Percentiles rank a stretch among this genome's conserved stretches.
These are phyloP conservation scores for Pholiota molesta DNA, from an alignment of 768 basidiomycete species.

Conservation along the genomic window DNA sequence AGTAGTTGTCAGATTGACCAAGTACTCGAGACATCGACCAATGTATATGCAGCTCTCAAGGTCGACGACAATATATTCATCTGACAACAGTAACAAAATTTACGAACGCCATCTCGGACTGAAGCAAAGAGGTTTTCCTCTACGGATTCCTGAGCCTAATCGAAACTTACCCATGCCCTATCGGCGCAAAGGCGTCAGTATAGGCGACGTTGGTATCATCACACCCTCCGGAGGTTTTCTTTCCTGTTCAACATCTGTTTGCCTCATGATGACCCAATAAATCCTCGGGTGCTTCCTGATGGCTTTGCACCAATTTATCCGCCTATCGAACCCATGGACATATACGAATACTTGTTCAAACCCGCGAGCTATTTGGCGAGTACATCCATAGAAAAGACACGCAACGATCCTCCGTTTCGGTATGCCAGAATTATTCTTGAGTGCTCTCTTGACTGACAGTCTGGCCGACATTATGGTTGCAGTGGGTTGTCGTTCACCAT, in stretches of 20 bases:
- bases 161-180: slow-evolving; percentile 13
- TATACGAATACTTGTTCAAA: slow-evolving; percentile 12
- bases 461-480: background rate
- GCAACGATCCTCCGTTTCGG: background rate
- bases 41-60: background rate
- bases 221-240: slow-evolving; percentile 13
- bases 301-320: slow-evolving; percentile 13
- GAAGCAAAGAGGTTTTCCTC: slow-evolving; percentile 16
- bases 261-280: slow-evolving; percentile 14
- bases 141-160: slow-evolving; percentile 20
- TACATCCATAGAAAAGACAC: slow-evolving; percentile 3
- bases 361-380: slow-evolving; percentile 12
- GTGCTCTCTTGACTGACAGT: background rate
- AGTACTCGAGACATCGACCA: background rate
- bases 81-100: slow-evolving; percentile 9
- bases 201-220: slow-evolving; percentile 24
- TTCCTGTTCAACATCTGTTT: slow-evolving; percentile 23
- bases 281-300: slow-evolving; percentile 10
- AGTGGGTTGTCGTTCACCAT: slow-evolving; percentile 18
- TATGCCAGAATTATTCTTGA: background rate
- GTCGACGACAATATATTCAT: background rate
- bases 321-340: slow-evolving; percentile 2
- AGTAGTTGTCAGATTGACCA: background rate
- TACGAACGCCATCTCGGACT: slow-evolving; percentile 14
- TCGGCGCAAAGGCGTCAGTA: slow-evolving; percentile 11